A percentile compares a stretch with the other conserved stretches of the same genome.
These are phyloP conservation scores for Eucalyptus shirleyi DNA, from an alignment of 345 rosid species.

Conservation along the genomic window DNA sequence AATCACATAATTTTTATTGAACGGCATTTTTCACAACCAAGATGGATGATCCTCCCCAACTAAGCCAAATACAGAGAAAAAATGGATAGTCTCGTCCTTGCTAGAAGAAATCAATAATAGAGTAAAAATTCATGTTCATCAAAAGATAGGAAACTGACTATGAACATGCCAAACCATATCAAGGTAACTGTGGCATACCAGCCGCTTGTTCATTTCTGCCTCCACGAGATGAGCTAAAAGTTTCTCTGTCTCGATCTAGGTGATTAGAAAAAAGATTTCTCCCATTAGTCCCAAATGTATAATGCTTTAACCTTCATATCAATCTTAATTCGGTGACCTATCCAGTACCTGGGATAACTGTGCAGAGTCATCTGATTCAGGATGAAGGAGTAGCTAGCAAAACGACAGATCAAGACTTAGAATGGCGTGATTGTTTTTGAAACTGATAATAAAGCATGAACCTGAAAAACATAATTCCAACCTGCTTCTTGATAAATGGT, in stretches of 20 bases:
- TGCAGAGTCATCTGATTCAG: constrained; percentile 99
- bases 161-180: background rate
- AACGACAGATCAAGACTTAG: background rate
- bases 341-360: constrained; percentile 88
- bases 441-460: background rate
- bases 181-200: constrained; percentile 27
- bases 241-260: constrained; percentile 96
- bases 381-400: constrained; percentile 79
- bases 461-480: background rate
- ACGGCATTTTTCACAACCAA: background rate
- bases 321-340: background rate
- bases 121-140: background rate
- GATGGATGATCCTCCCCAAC: background rate
- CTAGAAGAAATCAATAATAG: background rate
- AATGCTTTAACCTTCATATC: background rate
- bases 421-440: background rate
- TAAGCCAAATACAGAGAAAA: background rate
- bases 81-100: background rate
- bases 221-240: constrained; percentile 98
- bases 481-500: constrained; percentile 90
- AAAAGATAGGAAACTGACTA: background rate
- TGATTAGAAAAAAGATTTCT: background rate
- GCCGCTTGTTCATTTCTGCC: constrained; percentile 85
- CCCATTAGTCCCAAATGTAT: background rate
- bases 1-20: background rate